A percentile compares a stretch with the other conserved stretches of the same genome.
Conservation (phyloP, 352 stramenopile species). For the Phytophthora chlamydospora region DNA sequence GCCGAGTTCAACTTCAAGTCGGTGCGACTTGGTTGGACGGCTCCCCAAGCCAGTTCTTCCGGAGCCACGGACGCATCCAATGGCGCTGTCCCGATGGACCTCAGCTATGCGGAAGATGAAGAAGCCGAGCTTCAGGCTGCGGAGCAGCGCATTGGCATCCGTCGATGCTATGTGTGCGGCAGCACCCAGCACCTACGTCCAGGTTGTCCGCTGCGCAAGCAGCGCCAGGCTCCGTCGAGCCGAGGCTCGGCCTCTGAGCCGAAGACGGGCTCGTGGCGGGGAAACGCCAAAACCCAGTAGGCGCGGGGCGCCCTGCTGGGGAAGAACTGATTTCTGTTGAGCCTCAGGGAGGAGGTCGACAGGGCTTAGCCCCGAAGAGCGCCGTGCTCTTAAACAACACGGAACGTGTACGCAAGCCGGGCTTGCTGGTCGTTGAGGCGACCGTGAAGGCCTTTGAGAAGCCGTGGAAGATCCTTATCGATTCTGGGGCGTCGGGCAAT, state of each 20-base stretch:
- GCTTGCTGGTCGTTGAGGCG: slow-evolving; percentile 11
- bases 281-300: slow-evolving; percentile 2
- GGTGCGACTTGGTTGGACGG: too few relatives aligned
- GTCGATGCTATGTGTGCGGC: slow-evolving; percentile 3
- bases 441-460: slow-evolving; percentile 12
- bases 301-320: neutral
- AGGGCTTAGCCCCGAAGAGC: slow-evolving; percentile 6
- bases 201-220: neutral
- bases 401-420: slow-evolving; percentile 6
- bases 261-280: too few relatives aligned
- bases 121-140: slow-evolving; percentile 7
- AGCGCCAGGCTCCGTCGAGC: neutral
- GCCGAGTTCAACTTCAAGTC: too few relatives aligned
- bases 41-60: too few relatives aligned
- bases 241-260: too few relatives aligned
- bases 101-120: slow-evolving; percentile 17
- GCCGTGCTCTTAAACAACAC: neutral
- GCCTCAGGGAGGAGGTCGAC: neutral
- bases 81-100: slow-evolving; percentile 12
- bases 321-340: slow-evolving; percentile 3
- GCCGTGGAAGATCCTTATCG: slow-evolving; percentile 8
- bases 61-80: too few relatives aligned
- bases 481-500: slow-evolving; percentile 6
- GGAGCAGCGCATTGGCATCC: neutral
- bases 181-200: neutral